A percentile compares a stretch with the other conserved stretches of the same genome.
These are phyloP conservation scores for Gonapodya sp. DNA, from an alignment of 192 early-diverging fungal species.

Conservation along the genomic window DNA sequence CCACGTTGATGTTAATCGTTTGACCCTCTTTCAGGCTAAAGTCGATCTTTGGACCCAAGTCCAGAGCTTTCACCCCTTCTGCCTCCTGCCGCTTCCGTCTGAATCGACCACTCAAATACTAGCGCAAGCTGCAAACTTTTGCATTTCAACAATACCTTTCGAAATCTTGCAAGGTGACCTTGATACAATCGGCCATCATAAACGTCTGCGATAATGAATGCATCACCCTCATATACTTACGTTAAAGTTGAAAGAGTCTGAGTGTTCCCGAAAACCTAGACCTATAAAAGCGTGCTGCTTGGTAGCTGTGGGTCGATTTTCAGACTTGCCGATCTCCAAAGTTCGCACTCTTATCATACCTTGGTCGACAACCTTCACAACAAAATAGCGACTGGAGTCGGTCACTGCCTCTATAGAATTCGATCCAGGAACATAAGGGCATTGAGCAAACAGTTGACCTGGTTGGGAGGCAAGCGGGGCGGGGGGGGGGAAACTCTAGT, in stretches of 20 bases:
- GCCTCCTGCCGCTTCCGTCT: background rate
- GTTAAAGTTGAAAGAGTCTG: slow-evolving; percentile 7
- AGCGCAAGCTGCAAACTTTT: background rate
- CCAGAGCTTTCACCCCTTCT: background rate
- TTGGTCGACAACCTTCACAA: background rate
- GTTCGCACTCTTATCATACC: background rate
- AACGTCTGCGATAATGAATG: background rate
- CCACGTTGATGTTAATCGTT: slow-evolving; percentile 7
- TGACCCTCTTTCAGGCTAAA: slow-evolving; percentile 5
- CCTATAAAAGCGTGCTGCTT: slow-evolving; percentile 2
- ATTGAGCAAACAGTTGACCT: slow-evolving; percentile 9
- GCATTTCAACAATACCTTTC: background rate
- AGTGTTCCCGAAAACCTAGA: background rate
- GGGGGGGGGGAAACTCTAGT: background rate
- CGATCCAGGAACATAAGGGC: slow-evolving; percentile 1
- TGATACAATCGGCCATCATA: no score
- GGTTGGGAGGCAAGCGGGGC: background rate
- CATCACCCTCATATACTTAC: slow-evolving; percentile 2
- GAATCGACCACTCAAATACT: background rate
- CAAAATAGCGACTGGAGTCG: slow-evolving; percentile 5
- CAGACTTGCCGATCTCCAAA: no score
- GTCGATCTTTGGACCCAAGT: slow-evolving; percentile 4
- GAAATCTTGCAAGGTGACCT: background rate
- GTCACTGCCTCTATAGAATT: background rate
- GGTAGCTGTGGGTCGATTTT: background rate